A percentile compares a stretch with the other conserved stretches of the same genome.
Evolutionary conservation across 2,329 filamentous ascomycete genomes (phyloP).

Genomic region (Cladosporium velox): DNA sequence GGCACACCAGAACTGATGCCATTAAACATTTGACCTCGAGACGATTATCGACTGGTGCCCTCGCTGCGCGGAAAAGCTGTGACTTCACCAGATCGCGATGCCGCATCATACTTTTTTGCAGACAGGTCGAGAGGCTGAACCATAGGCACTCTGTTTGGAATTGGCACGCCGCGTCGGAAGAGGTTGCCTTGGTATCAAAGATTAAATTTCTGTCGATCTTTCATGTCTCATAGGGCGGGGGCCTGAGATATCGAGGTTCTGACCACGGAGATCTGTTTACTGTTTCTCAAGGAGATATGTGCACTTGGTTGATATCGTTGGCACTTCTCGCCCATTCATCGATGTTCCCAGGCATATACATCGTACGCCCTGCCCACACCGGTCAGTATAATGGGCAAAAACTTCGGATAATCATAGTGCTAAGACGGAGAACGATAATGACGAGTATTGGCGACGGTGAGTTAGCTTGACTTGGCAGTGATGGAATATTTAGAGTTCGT

Average conservation of each 20-base stretch:
- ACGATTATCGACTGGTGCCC: neutral
- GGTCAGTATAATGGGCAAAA: neutral
- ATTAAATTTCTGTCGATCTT: neutral
- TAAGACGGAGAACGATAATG: neutral
- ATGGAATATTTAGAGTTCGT: neutral
- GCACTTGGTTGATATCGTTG: neutral
- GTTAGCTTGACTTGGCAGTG: neutral
- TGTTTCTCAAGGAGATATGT: neutral
- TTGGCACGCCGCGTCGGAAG: conserved; percentile 15
- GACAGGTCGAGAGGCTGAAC: conserved; percentile 1
- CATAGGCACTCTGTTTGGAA: neutral
- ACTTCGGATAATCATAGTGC: neutral
- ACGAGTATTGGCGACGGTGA: neutral
- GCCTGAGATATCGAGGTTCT: neutral
- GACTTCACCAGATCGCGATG: neutral
- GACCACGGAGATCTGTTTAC: neutral
- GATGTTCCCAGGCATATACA: neutral
- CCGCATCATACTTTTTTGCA: neutral
- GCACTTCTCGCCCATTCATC: neutral
- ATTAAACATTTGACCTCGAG: neutral
- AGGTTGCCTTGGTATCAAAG: neutral
- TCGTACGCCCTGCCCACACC: neutral
- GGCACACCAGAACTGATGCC: neutral
- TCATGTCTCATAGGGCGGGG: neutral
- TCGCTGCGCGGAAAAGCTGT: neutral